Evolutionary conservation across 768 basidiomycete species (phyloP).

Genomic region (Galerina sulciceps): DNA sequence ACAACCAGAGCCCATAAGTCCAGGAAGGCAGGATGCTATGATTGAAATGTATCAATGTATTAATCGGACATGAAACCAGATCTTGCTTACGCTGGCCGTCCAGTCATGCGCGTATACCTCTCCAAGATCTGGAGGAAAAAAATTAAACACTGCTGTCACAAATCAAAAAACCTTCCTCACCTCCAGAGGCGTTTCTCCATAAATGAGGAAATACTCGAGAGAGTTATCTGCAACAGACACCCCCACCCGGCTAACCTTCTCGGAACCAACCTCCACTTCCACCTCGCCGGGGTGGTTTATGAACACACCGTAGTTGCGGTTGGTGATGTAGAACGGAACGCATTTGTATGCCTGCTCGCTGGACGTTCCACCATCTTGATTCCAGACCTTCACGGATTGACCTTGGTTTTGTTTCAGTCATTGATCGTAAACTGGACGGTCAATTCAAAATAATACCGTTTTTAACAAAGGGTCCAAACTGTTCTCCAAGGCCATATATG

Average conservation of each 20-base stretch:
- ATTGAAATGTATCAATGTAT: no score
- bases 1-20: conserved; percentile 81
- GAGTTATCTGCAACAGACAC: conserved; percentile 64
- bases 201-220: conserved; percentile 74
- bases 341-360: conserved; percentile 72
- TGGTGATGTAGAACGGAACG: conserved; percentile 72
- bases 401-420: conserved; percentile 32
- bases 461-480: conserved; percentile 76
- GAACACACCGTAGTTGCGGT: conserved; percentile 75
- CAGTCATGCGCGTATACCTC: conserved; percentile 63
- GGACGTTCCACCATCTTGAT: conserved; percentile 77
- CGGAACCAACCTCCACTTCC: conserved; percentile 72
- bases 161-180: conserved; percentile 35
- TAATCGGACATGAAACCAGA: background rate
- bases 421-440: background rate
- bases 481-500: conserved; percentile 76
- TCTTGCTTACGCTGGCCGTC: conserved; percentile 52
- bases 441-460: conserved; percentile 50
- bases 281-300: conserved; percentile 80
- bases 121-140: conserved; percentile 51
- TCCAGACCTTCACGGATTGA: conserved; percentile 68
- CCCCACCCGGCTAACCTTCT: conserved; percentile 68
- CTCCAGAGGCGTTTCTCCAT: conserved; percentile 68
- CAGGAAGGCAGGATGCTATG: conserved; percentile 66
- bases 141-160: background rate